phyloP scores from a whole-genome alignment of 2,329 filamentous ascomycete species.

The Orbilia quercus region DNA sequence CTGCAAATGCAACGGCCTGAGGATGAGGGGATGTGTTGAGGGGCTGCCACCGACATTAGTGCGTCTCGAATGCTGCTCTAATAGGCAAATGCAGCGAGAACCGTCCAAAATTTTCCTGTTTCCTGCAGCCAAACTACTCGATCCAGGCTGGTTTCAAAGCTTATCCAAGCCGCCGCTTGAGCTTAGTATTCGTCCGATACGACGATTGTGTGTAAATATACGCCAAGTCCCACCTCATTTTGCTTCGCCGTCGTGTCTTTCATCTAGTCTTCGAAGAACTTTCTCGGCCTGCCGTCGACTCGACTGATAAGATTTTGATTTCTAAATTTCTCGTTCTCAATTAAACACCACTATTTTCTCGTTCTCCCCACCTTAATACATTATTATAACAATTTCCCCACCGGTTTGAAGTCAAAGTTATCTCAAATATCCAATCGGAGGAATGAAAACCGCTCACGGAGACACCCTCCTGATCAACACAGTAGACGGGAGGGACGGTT shows the following conservation, averaged over 20 bases:
- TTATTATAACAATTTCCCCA: conserved; percentile 16
- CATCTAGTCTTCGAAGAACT: conserved; percentile 2
- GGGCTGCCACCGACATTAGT: conserved; percentile 27
- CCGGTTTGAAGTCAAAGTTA: not conserved
- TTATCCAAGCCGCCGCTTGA: conserved; percentile 14
- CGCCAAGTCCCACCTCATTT: conserved; percentile 18
- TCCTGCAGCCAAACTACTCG: conserved; percentile 20
- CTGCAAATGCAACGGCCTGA: conserved; percentile 19
- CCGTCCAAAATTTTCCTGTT: conserved; percentile 17
- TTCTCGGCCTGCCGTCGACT: not conserved
- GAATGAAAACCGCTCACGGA: conserved; percentile 3
- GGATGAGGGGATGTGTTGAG: conserved; percentile 31
- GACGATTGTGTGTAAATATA: conserved; percentile 6
- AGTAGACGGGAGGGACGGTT: conserved; percentile 18
- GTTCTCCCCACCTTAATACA: conserved; percentile 19
- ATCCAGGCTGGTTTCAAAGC: conserved; percentile 34
- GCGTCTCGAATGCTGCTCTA: conserved; percentile 45
- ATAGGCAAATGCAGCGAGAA: conserved; percentile 30
- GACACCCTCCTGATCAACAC: conserved; percentile 1
- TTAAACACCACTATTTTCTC: too few species aligned
- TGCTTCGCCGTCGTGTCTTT: conserved; percentile 10
- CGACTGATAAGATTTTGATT: not conserved
- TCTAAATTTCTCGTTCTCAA: not conserved
- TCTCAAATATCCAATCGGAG: conserved; percentile 24
- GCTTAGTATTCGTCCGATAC: conserved; percentile 16